Evolutionary conservation across 257 asterid genomes (phyloP), one percentile per base, ranked within the genome.

Genomic region (Echium plantagineum): DNA sequence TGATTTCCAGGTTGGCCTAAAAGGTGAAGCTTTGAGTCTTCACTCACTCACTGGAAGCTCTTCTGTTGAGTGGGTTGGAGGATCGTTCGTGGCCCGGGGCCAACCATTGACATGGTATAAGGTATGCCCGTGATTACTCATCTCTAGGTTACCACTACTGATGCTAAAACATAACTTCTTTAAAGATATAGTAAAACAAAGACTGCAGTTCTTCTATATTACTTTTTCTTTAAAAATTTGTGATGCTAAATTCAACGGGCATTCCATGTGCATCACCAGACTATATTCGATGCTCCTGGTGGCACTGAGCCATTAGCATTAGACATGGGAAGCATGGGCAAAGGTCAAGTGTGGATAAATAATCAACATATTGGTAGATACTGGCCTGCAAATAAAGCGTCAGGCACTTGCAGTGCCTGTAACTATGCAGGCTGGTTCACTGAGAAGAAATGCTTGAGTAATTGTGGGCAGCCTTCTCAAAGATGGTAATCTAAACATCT

Each of bases 291-390:
- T 13, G 93, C 90, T 63, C 98, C 96, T 18, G 71, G 70, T 0
- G 98, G 95, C 31, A 68, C 85, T 18, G 94, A 82, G 57, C 98
- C 98, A 9, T 68, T 91, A 71, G 98, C 98, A 62, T 77, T 91
- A 64, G 98, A 91, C 70, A 85, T 91, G 96, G 75, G 69, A 54
- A 75, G 80, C 60, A 88, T 91, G 98, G 88, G 98, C 65, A 91
- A 91, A 75, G 98, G 98, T 58, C 98, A 91, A 71, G 82, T 85
- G 22, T 91, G 98, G 98, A 83, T 91, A 74, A 91, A 91, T 5
- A 96, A 96, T 24, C 86, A 77, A 70, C 86, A 86, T 81, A 78
- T 91, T 21, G 98, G 98, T 35, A 88, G 98, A 31, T 84, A 83
- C 64, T 85, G 86, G 87, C 85, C 90, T 60, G 89, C 75, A 73